Conservation (phyloP, 805 yeast genomes). For the Candida xyloterini region DNA sequence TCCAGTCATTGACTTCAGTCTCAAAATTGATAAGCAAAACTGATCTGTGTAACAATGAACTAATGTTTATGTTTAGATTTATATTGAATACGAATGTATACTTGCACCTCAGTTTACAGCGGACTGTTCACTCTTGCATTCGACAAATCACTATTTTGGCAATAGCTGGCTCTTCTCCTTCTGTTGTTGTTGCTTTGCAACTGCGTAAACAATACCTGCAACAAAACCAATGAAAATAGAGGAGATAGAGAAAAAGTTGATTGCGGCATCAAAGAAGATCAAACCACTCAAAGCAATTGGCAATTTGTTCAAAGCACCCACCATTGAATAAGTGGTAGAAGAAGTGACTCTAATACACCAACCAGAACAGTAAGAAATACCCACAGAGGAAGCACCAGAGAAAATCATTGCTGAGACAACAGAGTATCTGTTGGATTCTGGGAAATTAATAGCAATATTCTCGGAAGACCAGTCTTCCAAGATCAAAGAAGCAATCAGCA, state of each 20-base stretch:
- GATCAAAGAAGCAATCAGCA: conserved; percentile 67
- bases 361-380: conserved; percentile 97
- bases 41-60: neutral
- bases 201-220: conserved; percentile 94
- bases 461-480: conserved; percentile 92
- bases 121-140: neutral
- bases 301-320: conserved; percentile 96
- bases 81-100: conserved; percentile 1
- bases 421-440: conserved; percentile 62
- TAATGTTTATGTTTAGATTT: neutral
- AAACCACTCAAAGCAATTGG: conserved; percentile 96
- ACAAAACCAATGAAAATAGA: conserved; percentile 91
- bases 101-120: neutral
- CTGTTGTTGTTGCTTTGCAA: conserved; percentile 89
- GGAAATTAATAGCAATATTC: conserved; percentile 77
- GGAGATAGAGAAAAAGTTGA: conserved; percentile 82
- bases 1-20: conserved; percentile 75
- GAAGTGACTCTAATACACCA: conserved; percentile 99
- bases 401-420: conserved; percentile 80
- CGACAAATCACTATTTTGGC: conserved; percentile 29
- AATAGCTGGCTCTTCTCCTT: conserved; percentile 37
- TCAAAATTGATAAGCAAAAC: conserved; percentile 51
- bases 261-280: conserved; percentile 91
- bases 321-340: conserved; percentile 98
- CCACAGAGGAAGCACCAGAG: conserved; percentile 92